Evolutionary conservation across 331 rosid species (phyloP).

Genomic region (Acacia pycnantha): DNA sequence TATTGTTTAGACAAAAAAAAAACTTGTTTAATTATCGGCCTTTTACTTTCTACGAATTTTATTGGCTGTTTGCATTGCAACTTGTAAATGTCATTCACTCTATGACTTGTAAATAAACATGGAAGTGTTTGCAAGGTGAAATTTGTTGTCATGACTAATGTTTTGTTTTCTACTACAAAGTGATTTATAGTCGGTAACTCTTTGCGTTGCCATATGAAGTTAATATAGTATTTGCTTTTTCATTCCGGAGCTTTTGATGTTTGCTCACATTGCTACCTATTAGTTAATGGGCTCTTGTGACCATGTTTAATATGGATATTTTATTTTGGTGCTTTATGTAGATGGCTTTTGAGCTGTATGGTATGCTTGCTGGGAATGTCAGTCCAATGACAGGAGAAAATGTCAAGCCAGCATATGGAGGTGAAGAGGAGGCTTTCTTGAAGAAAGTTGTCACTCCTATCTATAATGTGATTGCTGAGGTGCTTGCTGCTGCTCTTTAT

Average conservation of each 20-base stretch:
- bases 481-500: conserved; percentile 26
- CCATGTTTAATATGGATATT: conserved; percentile 14
- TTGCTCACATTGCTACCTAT: background rate
- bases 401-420: conserved; percentile 95
- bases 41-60: background rate
- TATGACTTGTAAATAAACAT: background rate
- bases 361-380: conserved; percentile 99
- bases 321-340: conserved; percentile 31
- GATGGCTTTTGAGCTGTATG: conserved; percentile 99
- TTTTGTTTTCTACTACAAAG: background rate
- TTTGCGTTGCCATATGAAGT: background rate
- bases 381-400: conserved; percentile 99
- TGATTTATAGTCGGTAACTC: conserved; percentile 7
- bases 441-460: conserved; percentile 91
- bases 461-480: conserved; percentile 85
- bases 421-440: conserved; percentile 90
- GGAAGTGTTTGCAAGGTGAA: background rate
- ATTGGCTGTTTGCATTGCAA: background rate
- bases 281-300: background rate
- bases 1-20: background rate
- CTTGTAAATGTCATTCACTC: background rate
- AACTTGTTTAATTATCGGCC: background rate
- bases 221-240: background rate
- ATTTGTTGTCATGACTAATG: background rate
- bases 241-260: conserved; percentile 4